Percentiles rank a stretch among this genome's conserved stretches.
These are phyloP conservation scores for Cardiospermum halicacabum DNA, from an alignment of 345 rosid species.

Conservation along the genomic window DNA sequence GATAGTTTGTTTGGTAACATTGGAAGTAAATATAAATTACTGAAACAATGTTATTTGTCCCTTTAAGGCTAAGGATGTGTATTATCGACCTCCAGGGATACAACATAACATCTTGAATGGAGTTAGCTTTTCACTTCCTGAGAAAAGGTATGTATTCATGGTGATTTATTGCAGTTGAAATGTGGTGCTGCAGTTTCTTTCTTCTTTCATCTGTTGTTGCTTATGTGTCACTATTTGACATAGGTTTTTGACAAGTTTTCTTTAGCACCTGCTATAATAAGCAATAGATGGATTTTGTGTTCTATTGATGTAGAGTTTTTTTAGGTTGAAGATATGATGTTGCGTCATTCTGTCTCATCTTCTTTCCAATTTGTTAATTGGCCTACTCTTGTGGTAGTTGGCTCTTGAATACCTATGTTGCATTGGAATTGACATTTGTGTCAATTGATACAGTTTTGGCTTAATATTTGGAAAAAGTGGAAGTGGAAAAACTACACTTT, in stretches of 20 bases:
- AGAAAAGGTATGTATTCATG: slow-evolving; percentile 47
- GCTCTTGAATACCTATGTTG: background rate
- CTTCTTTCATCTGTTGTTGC: background rate
- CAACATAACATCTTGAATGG: slow-evolving; percentile 63
- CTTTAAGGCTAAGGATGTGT: slow-evolving; percentile 54
- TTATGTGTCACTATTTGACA: background rate
- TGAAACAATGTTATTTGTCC: slow-evolving; percentile 11
- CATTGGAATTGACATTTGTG: slow-evolving; percentile 9
- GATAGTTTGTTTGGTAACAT: background rate
- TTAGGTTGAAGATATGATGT: background rate
- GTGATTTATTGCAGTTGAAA: background rate
- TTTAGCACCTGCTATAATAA: background rate
- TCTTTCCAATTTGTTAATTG: background rate
- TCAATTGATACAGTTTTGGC: slow-evolving; percentile 61
- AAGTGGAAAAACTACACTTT: slow-evolving; percentile 90
- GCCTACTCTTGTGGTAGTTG: background rate
- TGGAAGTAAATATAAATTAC: slow-evolving; percentile 5
- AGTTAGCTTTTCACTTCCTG: slow-evolving; percentile 69
- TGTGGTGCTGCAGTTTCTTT: background rate
- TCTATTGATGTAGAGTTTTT: background rate
- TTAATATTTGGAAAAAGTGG: slow-evolving; percentile 95
- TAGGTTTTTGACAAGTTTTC: background rate
- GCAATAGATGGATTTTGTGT: background rate
- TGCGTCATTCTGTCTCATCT: background rate
- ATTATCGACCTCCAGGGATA: slow-evolving; percentile 80